Conservation (phyloP, 1,139 yeast genomes). For the Yamadazyma sp. region DNA sequence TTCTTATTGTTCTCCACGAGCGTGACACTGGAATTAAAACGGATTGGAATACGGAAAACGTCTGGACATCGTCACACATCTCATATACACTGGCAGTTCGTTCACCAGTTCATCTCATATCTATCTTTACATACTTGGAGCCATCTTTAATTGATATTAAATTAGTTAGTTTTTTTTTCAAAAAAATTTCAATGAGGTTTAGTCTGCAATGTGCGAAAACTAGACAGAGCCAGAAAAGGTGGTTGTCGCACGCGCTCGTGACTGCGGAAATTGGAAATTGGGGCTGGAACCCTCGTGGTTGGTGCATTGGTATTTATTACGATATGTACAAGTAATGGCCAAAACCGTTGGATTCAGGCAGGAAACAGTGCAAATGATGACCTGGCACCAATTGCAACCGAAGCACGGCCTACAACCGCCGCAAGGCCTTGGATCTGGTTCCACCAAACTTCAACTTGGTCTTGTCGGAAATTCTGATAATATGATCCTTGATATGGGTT, state of each 20-base stretch:
- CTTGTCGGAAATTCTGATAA: slow-evolving; percentile 71
- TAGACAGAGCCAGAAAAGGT: slow-evolving; percentile 3
- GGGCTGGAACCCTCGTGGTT: slow-evolving; percentile 12
- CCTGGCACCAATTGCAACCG: slow-evolving; percentile 48
- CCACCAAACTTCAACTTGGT: slow-evolving; percentile 93
- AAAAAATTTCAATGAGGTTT: slow-evolving; percentile 6
- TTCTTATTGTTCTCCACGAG: too few species aligned
- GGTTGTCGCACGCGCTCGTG: slow-evolving; percentile 6
- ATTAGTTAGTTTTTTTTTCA: slow-evolving; percentile 15
- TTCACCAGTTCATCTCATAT: not conserved
- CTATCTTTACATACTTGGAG: slow-evolving; percentile 19
- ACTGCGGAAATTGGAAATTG: slow-evolving; percentile 3
- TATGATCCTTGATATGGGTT: slow-evolving; percentile 55
- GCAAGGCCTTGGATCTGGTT: slow-evolving; percentile 75
- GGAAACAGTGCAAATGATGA: not conserved
- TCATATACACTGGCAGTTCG: too few species aligned
- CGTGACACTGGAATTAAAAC: not conserved
- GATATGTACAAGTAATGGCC: slow-evolving; percentile 4
- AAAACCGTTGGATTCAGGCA: not conserved
- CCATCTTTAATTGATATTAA: slow-evolving; percentile 17
- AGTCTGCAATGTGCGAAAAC: slow-evolving; percentile 1
- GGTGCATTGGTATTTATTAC: not conserved
- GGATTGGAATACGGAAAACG: too few species aligned
- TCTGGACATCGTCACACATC: too few species aligned
- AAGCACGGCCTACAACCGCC: too few species aligned